Evolutionary conservation across 116 monocot genomes (phyloP).

Genomic region (Zostera marina): DNA sequence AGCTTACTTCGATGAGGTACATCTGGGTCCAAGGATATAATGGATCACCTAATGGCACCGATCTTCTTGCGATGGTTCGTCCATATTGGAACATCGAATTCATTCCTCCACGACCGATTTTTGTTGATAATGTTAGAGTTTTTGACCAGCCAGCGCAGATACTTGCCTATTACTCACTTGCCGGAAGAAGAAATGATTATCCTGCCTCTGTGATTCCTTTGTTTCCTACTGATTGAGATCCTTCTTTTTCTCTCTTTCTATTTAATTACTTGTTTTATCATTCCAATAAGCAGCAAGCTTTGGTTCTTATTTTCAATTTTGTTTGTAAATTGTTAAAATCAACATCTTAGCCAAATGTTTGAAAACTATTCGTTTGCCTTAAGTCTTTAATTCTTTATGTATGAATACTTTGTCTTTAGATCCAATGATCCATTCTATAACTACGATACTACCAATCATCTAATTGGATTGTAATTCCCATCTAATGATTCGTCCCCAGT

Average conservation of each 20-base stretch:
- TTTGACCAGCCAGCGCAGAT: constrained; percentile 62
- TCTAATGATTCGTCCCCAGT: too few species aligned
- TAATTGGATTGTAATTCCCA: too few species aligned
- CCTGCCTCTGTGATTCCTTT: constrained; percentile 32
- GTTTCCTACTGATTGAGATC: constrained; percentile 6
- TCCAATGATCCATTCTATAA: too few species aligned
- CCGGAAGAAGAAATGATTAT: constrained; percentile 51
- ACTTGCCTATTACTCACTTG: constrained; percentile 83
- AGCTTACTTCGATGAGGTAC: constrained; percentile 53
- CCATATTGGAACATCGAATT: constrained; percentile 91
- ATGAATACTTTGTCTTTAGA: too few species aligned
- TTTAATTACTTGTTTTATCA: too few species aligned
- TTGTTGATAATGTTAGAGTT: background rate
- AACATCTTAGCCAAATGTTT: too few species aligned
- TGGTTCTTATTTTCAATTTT: too few species aligned
- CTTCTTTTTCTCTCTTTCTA: background rate
- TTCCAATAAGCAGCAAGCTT: too few species aligned
- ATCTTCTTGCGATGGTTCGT: constrained; percentile 60
- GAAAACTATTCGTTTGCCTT: background rate
- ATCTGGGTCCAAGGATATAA: constrained; percentile 90
- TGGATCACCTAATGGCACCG: constrained; percentile 22
- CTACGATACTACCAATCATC: too few species aligned
- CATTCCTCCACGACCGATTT: constrained; percentile 30
- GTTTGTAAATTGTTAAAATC: too few species aligned
- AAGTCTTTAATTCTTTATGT: too few species aligned